Percentiles rank a stretch among this genome's conserved stretches.
Evolutionary conservation across 2,329 filamentous ascomycete species (phyloP).

Genomic region (Aureobasidium namibiae): DNA sequence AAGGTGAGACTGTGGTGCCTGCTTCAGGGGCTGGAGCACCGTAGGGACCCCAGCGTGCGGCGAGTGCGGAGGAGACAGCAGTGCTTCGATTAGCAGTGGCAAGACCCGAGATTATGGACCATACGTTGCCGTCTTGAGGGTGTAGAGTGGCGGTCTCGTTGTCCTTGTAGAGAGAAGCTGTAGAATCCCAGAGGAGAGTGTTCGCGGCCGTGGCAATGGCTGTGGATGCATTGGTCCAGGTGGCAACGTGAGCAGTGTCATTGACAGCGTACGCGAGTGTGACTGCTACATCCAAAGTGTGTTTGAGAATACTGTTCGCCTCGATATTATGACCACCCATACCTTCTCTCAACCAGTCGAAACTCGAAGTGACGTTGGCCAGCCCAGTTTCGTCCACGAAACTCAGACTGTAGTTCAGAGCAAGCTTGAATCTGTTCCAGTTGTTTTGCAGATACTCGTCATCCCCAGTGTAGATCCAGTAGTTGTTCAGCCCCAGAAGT

Average conservation of each 20-base stretch:
- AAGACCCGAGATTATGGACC: slow-evolving; percentile 34
- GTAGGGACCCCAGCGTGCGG: slow-evolving; percentile 32
- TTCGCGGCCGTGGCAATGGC: slow-evolving; percentile 39
- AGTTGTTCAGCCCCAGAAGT: slow-evolving; percentile 38
- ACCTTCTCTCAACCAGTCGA: slow-evolving; percentile 42
- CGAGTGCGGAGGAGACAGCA: slow-evolving; percentile 28
- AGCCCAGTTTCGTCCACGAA: slow-evolving; percentile 35
- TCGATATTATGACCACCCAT: slow-evolving; percentile 44
- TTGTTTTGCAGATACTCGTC: slow-evolving; percentile 31
- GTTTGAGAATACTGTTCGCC: slow-evolving; percentile 40
- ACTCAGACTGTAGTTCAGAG: slow-evolving; percentile 32
- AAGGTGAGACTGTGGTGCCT: slow-evolving; percentile 39
- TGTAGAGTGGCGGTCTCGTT: slow-evolving; percentile 46
- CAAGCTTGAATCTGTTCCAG: slow-evolving; percentile 39
- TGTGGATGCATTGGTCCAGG: slow-evolving; percentile 35
- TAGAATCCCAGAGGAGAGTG: slow-evolving; percentile 40
- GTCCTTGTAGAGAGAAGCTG: slow-evolving; percentile 45
- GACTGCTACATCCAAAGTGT: slow-evolving; percentile 46
- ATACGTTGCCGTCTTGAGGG: slow-evolving; percentile 38
- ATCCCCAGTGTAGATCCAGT: slow-evolving; percentile 33
- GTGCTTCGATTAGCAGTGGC: slow-evolving; percentile 22
- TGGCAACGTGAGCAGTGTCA: slow-evolving; percentile 32
- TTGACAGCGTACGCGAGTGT: slow-evolving; percentile 42
- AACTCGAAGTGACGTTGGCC: slow-evolving; percentile 37
- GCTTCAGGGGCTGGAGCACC: slow-evolving; percentile 42